A percentile compares a stretch with the other conserved stretches of the same genome.
Evolutionary conservation across 352 stramenopile genomes (phyloP).

Genomic region (Globisporangium emineosum): DNA sequence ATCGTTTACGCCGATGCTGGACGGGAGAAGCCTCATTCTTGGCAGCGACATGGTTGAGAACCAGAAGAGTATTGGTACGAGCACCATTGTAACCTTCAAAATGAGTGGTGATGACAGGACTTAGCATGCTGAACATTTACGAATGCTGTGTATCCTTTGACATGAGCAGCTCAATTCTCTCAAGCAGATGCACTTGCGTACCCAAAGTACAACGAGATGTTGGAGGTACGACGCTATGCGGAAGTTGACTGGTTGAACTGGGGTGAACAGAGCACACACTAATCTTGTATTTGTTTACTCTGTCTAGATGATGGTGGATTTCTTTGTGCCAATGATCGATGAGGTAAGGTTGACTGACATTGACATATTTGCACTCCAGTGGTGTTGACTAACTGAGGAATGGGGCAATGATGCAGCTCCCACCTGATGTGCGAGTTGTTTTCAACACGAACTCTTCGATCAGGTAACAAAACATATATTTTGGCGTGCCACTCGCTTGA

Average conservation of each 20-base stretch:
- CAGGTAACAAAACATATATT: no score
- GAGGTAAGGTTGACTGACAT: conserved; percentile 38
- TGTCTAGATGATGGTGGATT: conserved; percentile 66
- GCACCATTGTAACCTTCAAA: not conserved
- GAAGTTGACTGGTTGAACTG: not conserved
- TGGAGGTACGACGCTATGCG: conserved; percentile 38
- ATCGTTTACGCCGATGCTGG: conserved; percentile 85
- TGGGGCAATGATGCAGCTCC: conserved; percentile 32
- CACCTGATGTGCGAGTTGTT: conserved; percentile 65
- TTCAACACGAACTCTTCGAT: conserved; percentile 48
- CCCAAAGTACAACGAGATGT: conserved; percentile 79
- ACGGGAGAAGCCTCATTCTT: conserved; percentile 77
- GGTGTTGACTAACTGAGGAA: not conserved
- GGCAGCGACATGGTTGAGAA: conserved; percentile 72
- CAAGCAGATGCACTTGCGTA: conserved; percentile 71
- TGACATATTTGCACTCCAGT: not conserved
- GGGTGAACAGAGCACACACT: not conserved
- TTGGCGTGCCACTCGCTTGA: no score
- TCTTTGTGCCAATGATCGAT: conserved; percentile 81
- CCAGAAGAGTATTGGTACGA: conserved; percentile 70
- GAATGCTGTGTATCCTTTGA: not conserved
- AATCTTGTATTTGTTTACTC: not conserved
- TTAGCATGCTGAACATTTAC: not conserved
- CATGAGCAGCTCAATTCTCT: conserved; percentile 75
- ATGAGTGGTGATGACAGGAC: not conserved